These are phyloP conservation scores for Nicotiana otophora DNA, from an alignment of 257 asterid species.

Conservation along the genomic window DNA sequence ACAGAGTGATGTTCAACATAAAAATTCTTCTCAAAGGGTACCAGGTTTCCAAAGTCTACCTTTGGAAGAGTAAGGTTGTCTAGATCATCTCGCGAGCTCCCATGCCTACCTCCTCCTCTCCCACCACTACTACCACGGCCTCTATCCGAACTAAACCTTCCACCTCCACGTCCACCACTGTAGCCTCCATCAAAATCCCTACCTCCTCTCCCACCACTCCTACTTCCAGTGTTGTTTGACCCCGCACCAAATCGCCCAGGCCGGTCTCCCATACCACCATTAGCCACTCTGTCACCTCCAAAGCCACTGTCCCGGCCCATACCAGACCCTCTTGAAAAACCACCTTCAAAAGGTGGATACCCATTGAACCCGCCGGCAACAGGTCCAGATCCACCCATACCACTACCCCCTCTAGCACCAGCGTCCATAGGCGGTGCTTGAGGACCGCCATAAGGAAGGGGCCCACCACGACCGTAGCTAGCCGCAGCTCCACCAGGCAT, in stretches of 20 bases:
- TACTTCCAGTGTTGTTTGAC: not conserved
- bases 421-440: slow-evolving; percentile 28
- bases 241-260: slow-evolving; percentile 32
- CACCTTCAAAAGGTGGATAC: slow-evolving; percentile 32
- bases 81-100: slow-evolving; percentile 55
- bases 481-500: slow-evolving; percentile 42
- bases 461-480: slow-evolving; percentile 57
- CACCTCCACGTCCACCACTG: slow-evolving; percentile 18
- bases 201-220: slow-evolving; percentile 18
- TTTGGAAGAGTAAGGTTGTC: slow-evolving; percentile 65
- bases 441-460: slow-evolving; percentile 38
- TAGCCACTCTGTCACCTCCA: slow-evolving; percentile 34
- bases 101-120: slow-evolving; percentile 46
- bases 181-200: slow-evolving; percentile 20
- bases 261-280: slow-evolving; percentile 41
- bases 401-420: slow-evolving; percentile 29
- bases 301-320: slow-evolving; percentile 37
- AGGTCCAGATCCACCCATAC: slow-evolving; percentile 9
- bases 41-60: slow-evolving; percentile 71
- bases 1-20: slow-evolving; percentile 71
- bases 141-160: slow-evolving; percentile 35
- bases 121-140: slow-evolving; percentile 37
- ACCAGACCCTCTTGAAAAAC: slow-evolving; percentile 41
- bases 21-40: slow-evolving; percentile 71
- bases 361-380: slow-evolving; percentile 27